Evolutionary conservation across 139 green algal genomes (phyloP).

Genomic region (Tetraselmis striata): DNA sequence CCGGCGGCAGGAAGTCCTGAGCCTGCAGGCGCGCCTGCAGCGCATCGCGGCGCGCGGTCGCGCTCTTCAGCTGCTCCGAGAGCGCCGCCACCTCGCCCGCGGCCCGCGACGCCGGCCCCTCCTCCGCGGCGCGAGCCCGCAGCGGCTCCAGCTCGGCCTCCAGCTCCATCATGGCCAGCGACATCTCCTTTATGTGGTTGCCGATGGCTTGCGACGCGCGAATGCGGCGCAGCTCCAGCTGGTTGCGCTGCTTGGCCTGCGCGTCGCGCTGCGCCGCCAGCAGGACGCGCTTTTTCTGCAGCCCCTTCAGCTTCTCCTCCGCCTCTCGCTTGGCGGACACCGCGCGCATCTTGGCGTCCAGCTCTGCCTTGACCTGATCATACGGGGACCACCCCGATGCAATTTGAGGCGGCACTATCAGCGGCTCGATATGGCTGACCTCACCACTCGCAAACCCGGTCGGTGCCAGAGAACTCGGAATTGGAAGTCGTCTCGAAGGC

Average conservation of each 20-base stretch:
- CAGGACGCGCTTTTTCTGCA: neutral
- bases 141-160: neutral
- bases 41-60: no score
- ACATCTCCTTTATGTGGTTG: neutral
- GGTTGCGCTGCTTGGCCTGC: neutral
- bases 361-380: neutral
- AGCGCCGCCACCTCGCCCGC: neutral
- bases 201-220: neutral
- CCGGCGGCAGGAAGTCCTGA: neutral
- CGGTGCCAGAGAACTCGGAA: no score
- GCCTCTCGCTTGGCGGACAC: neutral
- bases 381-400: no score
- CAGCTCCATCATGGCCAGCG: neutral
- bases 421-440: no score
- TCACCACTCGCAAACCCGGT: no score
- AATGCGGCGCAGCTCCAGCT: neutral
- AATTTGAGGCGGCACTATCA: neutral
- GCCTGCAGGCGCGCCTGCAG: neutral
- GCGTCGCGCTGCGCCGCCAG: neutral
- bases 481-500: no score
- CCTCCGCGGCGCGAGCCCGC: no score
- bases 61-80: neutral
- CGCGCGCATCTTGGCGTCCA: neutral
- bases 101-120: neutral
- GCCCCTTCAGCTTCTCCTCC: neutral